These are phyloP conservation scores for Russula lepida DNA, from an alignment of 768 basidiomycete genomes.

Conservation along the genomic window DNA sequence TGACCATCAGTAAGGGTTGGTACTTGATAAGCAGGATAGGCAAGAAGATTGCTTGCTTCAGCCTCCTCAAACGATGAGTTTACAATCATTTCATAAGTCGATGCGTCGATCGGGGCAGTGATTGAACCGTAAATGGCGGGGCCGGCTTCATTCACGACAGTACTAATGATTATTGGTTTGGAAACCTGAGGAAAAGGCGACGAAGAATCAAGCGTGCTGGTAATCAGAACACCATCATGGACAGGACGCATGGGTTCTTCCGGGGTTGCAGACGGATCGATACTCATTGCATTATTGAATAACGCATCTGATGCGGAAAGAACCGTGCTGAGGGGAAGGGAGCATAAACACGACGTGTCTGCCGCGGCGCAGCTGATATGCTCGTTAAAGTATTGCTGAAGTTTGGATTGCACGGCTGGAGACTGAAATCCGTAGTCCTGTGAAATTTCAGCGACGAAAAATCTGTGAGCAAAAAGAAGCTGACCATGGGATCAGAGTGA, in stretches of 20 bases:
- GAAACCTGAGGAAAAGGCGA: conserved; percentile 48
- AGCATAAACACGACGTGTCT: conserved; percentile 42
- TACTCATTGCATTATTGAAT: conserved; percentile 32
- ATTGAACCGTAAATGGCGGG: conserved; percentile 45
- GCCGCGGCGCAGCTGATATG: conserved; percentile 39
- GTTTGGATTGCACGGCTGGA: conserved; percentile 40
- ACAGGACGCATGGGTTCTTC: conserved; percentile 59
- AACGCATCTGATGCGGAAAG: conserved; percentile 45
- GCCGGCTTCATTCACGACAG: conserved; percentile 65
- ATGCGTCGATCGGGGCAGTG: conserved; percentile 32
- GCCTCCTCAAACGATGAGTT: conserved; percentile 38
- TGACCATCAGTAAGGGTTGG: conserved; percentile 26
- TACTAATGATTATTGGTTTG: conserved; percentile 66
- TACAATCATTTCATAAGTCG: conserved; percentile 34
- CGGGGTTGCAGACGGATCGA: conserved; percentile 47
- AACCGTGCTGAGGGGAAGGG: conserved; percentile 43
- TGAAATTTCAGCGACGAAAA: neutral
- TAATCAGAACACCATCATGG: conserved; percentile 60
- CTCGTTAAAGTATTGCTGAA: conserved; percentile 46
- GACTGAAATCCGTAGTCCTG: conserved; percentile 70
- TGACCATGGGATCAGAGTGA: conserved; percentile 83
- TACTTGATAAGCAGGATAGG: conserved; percentile 41
- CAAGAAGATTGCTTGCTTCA: conserved; percentile 37
- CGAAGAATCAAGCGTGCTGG: conserved; percentile 53
- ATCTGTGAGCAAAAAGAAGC: conserved; percentile 12